Conservation (phyloP, 768 basidiomycete genomes). For the Collybia mongolica region DNA sequence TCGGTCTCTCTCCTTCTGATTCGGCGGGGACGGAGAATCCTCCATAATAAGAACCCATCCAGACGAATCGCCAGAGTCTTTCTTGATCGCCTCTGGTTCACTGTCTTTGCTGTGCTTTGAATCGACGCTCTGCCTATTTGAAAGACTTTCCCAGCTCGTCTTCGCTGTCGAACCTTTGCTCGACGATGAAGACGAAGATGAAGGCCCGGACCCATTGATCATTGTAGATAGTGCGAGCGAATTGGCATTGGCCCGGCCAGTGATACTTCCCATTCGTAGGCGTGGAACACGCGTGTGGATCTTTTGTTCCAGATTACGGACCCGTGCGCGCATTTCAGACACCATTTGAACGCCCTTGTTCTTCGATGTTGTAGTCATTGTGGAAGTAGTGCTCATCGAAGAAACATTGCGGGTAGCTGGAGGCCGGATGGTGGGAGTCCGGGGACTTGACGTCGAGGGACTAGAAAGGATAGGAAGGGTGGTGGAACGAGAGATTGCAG, state of each 20-base stretch:
- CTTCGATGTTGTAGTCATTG: slow-evolving; percentile 53
- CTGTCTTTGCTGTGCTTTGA: slow-evolving; percentile 46
- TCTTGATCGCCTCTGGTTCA: slow-evolving; percentile 41
- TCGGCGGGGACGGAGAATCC: slow-evolving; percentile 72
- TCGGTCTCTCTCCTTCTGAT: slow-evolving; percentile 52
- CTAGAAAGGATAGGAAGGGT: slow-evolving; percentile 53
- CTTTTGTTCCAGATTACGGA: slow-evolving; percentile 80
- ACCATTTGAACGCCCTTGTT: slow-evolving; percentile 91
- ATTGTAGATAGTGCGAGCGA: slow-evolving; percentile 30
- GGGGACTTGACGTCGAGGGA: slow-evolving; percentile 41
- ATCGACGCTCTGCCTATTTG: slow-evolving; percentile 40
- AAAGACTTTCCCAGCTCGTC: slow-evolving; percentile 41
- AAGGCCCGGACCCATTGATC: slow-evolving; percentile 21
- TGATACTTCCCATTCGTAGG: slow-evolving; percentile 77
- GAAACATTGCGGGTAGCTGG: slow-evolving; percentile 35
- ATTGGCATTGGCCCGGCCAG: slow-evolving; percentile 47
- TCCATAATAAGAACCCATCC: slow-evolving; percentile 93
- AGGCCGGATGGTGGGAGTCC: slow-evolving; percentile 41
- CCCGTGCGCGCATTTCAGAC: slow-evolving; percentile 85
- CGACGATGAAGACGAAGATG: slow-evolving; percentile 35
- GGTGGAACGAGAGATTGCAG: slow-evolving; percentile 50
- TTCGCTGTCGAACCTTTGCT: slow-evolving; percentile 40
- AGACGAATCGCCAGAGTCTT: slow-evolving; percentile 57
- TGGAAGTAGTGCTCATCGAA: slow-evolving; percentile 38
- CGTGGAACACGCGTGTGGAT: slow-evolving; percentile 87